A percentile compares a stretch with the other conserved stretches of the same genome.
Evolutionary conservation across 192 early-diverging fungal genomes (phyloP).

Genomic region (Backusella psychrophila): DNA sequence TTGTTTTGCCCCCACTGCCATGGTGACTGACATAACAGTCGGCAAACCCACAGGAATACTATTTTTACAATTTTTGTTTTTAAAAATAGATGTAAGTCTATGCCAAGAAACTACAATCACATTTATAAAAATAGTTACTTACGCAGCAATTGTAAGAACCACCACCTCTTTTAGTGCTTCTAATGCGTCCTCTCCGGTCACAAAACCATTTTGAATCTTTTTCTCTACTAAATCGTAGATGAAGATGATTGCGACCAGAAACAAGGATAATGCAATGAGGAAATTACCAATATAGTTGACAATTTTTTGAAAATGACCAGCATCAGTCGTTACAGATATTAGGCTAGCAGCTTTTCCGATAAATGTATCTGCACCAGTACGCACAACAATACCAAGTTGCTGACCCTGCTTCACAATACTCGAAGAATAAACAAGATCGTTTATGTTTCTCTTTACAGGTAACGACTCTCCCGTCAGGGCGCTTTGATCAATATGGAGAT

Average conservation of each 20-base stretch:
- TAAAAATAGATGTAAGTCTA: background rate
- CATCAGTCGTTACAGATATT: constrained; percentile 62
- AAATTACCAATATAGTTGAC: constrained; percentile 79
- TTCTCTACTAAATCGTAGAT: constrained; percentile 35
- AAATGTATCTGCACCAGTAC: constrained; percentile 71
- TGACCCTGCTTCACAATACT: constrained; percentile 75
- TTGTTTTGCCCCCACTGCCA: constrained; percentile 77
- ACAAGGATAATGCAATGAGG: constrained; percentile 58
- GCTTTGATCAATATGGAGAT: constrained; percentile 68
- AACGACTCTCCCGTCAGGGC: constrained; percentile 77
- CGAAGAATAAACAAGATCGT: constrained; percentile 64
- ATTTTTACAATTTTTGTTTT: background rate
- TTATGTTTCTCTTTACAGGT: constrained; percentile 55
- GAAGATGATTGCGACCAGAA: constrained; percentile 56
- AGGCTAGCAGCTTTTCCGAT: constrained; percentile 73
- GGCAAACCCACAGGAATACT: constrained; percentile 78
- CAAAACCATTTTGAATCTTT: constrained; percentile 30
- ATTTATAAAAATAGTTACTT: constrained; percentile 15
- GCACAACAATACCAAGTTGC: constrained; percentile 65
- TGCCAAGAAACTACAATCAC: background rate
- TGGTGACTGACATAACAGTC: constrained; percentile 82
- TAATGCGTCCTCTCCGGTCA: constrained; percentile 55
- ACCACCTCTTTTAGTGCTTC: constrained; percentile 57
- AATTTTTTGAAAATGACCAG: constrained; percentile 79
- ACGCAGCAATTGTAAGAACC: constrained; percentile 70